Evolutionary conservation across 805 yeast genomes (phyloP), one percentile per base, ranked within the genome.

Genomic region (Kluyveromyces siamensis): DNA sequence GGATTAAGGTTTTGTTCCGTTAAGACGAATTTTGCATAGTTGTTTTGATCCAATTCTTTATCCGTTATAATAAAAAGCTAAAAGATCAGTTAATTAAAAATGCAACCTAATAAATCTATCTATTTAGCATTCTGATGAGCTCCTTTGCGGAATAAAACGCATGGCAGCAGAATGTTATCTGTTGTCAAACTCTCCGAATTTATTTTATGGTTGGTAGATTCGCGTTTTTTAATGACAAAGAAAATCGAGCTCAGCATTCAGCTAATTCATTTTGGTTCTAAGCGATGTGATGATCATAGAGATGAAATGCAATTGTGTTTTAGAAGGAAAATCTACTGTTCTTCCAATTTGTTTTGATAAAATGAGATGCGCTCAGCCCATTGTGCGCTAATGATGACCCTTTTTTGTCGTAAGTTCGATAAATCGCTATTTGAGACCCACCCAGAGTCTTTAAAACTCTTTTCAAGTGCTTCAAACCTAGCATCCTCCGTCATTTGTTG

Each of bases 311-410:
- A 11, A 30, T 30, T 3, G 6, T 21, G 25, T 21, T 21, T 21
- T 21, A 6, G 25, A 21, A 21, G 25, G 25, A 21, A 21, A 21
- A 21, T 21, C 6, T 21, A 21, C 25, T n/a, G 55, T 21, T 48
- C 54, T 40, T 57, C 59, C 17, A 57, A 39, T 41, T 53, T 55
- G 21, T 50, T 51, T 36, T 58, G 60, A 42, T 62, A 62, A 48
- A 50, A 58, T 2, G 59, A 56, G 14, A 62, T 61, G 45, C 63
- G 57, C 45, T 63, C 66, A 1, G 61, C 63, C 67, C 67, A 63
- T 47, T 57, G 57, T 46, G 55, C 59, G 47, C 58, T 60, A n/a
- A 59, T 56, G 7, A 59, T 47, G 8, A 58, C 51, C 39, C 65
- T 51, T 46, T 63, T 63, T 40, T 56, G 57, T 44, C 57, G 55